These are phyloP conservation scores for Kazachstania psychrophila DNA, from an alignment of 805 yeast genomes.

Conservation along the genomic window DNA sequence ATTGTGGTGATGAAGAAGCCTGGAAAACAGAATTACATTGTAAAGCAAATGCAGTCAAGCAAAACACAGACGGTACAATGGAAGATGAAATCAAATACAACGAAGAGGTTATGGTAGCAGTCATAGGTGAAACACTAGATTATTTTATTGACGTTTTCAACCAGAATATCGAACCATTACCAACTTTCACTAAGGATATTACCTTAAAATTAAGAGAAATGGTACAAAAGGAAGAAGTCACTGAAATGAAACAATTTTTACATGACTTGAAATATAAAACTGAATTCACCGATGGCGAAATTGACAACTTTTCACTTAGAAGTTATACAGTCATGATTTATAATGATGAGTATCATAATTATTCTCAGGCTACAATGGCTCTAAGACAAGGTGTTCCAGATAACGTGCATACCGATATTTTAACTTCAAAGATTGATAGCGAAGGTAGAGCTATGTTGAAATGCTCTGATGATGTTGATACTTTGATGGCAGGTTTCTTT, in stretches of 20 bases:
- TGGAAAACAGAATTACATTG: constrained; percentile 49
- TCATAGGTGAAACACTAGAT: constrained; percentile 30
- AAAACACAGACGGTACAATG: constrained; percentile 24
- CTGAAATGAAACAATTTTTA: constrained; percentile 14
- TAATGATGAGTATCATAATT: constrained; percentile 71
- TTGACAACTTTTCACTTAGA: constrained; percentile 9
- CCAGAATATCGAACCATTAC: constrained; percentile 29
- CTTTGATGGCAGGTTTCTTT: constrained; percentile 30
- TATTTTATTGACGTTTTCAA: constrained; percentile 35
- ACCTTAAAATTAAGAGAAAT: constrained; percentile 23
- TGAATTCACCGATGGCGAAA: constrained; percentile 1
- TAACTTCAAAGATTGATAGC: constrained; percentile 38
- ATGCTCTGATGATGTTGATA: constrained; percentile 24
- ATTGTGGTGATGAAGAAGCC: constrained; percentile 64
- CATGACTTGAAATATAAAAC: constrained; percentile 11
- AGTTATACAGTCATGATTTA: constrained; percentile 51
- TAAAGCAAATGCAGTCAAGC: constrained; percentile 29
- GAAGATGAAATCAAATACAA: constrained; percentile 8
- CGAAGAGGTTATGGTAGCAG: constrained; percentile 18
- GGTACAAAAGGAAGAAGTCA: constrained; percentile 17
- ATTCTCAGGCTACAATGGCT: constrained; percentile 43
- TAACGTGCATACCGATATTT: constrained; percentile 26
- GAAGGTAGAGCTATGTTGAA: constrained; percentile 44
- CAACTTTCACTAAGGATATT: constrained; percentile 25
- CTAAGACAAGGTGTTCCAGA: constrained; percentile 34